Percentiles rank a stretch among this genome's conserved stretches.
phyloP scores from a whole-genome alignment of 2,329 filamentous ascomycete species.

The Botrytis aclada region DNA sequence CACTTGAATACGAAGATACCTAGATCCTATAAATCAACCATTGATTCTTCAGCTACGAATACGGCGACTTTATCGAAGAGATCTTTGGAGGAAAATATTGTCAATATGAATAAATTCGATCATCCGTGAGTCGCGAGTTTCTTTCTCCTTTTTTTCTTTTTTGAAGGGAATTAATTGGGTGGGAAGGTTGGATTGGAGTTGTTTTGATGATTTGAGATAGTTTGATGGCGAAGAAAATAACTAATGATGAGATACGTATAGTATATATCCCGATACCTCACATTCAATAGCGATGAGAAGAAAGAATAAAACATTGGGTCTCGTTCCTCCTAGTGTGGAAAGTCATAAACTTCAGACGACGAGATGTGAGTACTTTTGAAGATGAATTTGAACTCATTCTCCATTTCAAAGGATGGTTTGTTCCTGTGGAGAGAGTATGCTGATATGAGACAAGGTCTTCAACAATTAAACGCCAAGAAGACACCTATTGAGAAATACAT shows the following conservation, averaged over 20 bases:
- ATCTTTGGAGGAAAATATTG: not conserved
- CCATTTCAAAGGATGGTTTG: not conserved
- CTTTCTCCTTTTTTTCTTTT: not conserved
- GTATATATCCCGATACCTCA: constrained; percentile 32
- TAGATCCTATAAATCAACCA: not conserved
- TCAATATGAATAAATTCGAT: not conserved
- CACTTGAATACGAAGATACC: not conserved
- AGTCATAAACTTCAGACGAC: constrained; percentile 32
- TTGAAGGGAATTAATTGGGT: too few species aligned
- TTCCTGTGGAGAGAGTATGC: not conserved
- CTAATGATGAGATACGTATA: not conserved
- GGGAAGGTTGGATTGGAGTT: too few species aligned
- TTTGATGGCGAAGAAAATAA: not conserved
- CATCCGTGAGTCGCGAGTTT: constrained; percentile 22
- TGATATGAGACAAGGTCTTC: constrained; percentile 28
- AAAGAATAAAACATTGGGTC: constrained; percentile 31
- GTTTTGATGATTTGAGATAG: too few species aligned
- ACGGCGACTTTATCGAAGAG: not conserved
- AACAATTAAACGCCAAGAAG: constrained; percentile 34
- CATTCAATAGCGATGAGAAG: constrained; percentile 31
- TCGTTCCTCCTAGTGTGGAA: constrained; percentile 35
- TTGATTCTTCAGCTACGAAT: not conserved
- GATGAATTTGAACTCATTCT: not conserved
- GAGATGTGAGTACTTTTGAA: constrained; percentile 29
- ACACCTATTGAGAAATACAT: constrained; percentile 36